Conservation (phyloP, 768 basidiomycete species). For the Lactifluus subvellereus region DNA sequence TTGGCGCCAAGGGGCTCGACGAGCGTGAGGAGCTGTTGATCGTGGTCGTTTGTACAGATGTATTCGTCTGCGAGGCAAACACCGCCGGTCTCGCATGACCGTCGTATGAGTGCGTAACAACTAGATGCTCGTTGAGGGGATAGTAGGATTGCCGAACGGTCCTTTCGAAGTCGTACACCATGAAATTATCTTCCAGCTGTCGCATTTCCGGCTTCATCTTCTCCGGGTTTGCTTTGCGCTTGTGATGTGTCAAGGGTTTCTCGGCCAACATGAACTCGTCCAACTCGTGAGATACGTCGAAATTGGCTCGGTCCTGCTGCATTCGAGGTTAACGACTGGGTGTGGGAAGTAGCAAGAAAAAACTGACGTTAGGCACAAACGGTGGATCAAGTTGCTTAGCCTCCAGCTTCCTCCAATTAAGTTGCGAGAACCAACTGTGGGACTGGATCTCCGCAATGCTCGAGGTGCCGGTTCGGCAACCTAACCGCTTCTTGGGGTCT, state of each 20-base stretch:
- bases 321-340: constrained; percentile 11
- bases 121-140: constrained; percentile 68
- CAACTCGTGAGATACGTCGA: constrained; percentile 94
- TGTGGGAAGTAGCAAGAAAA: background rate
- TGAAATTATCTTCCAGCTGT: constrained; percentile 94
- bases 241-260: constrained; percentile 93
- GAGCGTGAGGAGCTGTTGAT: background rate
- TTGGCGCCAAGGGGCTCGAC: background rate
- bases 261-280: constrained; percentile 97
- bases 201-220: constrained; percentile 89
- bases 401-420: constrained; percentile 78
- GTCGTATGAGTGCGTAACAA: constrained; percentile 20
- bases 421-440: constrained; percentile 78
- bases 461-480: constrained; percentile 62
- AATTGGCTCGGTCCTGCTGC: constrained; percentile 95
- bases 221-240: constrained; percentile 81
- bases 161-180: constrained; percentile 76
- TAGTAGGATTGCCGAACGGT: constrained; percentile 80
- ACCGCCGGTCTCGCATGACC: background rate
- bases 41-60: constrained; percentile 15
- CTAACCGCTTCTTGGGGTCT: constrained; percentile 70
- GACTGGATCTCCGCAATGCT: constrained; percentile 72
- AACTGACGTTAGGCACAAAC: constrained; percentile 88
- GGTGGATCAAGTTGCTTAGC: constrained; percentile 68
- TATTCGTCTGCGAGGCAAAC: constrained; percentile 22